Evolutionary conservation across 805 yeast species (phyloP).

Genomic region (Candida awuae): DNA sequence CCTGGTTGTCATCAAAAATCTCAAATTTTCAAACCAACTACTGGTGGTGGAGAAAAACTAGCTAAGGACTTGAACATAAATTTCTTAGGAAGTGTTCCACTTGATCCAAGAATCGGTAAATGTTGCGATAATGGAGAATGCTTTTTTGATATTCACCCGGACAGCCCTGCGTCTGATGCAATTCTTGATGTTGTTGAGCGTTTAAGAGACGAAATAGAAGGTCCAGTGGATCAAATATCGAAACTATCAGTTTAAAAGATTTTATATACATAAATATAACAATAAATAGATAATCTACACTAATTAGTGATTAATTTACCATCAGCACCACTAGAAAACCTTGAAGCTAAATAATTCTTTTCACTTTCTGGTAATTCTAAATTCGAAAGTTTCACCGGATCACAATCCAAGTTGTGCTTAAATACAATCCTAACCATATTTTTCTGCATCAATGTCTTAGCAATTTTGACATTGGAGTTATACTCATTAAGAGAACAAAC

Average conservation of each 20-base stretch:
- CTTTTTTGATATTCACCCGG: slow-evolving; percentile 76
- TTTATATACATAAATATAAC: neutral
- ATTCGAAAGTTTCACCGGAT: slow-evolving; percentile 29
- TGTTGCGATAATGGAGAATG: slow-evolving; percentile 83
- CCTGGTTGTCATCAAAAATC: slow-evolving; percentile 90
- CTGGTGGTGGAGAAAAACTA: slow-evolving; percentile 88
- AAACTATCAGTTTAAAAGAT: neutral
- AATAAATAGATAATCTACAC: neutral
- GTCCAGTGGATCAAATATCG: neutral
- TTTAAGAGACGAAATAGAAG: slow-evolving; percentile 9
- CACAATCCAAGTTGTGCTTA: slow-evolving; percentile 22
- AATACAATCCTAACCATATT: slow-evolving; percentile 37
- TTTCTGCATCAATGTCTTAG: slow-evolving; percentile 46
- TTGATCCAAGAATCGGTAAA: slow-evolving; percentile 90
- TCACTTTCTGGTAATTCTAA: slow-evolving; percentile 43
- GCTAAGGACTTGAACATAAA: slow-evolving; percentile 73
- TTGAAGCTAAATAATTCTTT: slow-evolving; percentile 23
- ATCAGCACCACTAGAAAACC: neutral
- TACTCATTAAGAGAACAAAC: slow-evolving; percentile 35
- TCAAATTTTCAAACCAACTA: slow-evolving; percentile 85
- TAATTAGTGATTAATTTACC: neutral
- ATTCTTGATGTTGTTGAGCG: slow-evolving; percentile 73
- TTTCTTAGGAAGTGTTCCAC: slow-evolving; percentile 86
- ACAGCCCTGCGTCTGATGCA: slow-evolving; percentile 87
- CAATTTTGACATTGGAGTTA: slow-evolving; percentile 36